These are phyloP conservation scores for Mortierella antarctica DNA, from an alignment of 192 early-diverging fungal species.

Conservation along the genomic window DNA sequence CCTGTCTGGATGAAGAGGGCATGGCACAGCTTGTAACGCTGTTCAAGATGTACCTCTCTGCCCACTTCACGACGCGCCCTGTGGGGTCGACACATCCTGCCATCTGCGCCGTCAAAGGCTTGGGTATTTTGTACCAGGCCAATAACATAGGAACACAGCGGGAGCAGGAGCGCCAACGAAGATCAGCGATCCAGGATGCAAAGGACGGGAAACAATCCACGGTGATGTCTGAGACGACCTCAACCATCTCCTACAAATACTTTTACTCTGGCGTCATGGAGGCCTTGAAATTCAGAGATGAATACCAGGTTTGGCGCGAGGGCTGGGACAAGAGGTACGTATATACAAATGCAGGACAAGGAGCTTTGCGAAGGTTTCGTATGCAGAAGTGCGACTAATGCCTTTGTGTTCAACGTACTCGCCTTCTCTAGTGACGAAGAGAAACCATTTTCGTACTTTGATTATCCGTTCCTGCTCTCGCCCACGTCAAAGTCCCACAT, in stretches of 20 bases:
- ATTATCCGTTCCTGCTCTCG: slow-evolving; percentile 76
- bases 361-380: no score
- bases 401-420: neutral
- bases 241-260: slow-evolving; percentile 49
- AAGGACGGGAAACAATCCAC: slow-evolving; percentile 20
- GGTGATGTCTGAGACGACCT: neutral
- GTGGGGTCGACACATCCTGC: slow-evolving; percentile 55
- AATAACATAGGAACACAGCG: slow-evolving; percentile 57
- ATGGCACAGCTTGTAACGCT: slow-evolving; percentile 56
- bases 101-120: slow-evolving; percentile 60
- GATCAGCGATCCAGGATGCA: slow-evolving; percentile 57
- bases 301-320: slow-evolving; percentile 78
- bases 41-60: slow-evolving; percentile 62
- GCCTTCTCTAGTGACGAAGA: slow-evolving; percentile 21
- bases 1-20: slow-evolving; percentile 55
- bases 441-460: slow-evolving; percentile 74
- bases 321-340: slow-evolving; percentile 55
- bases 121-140: slow-evolving; percentile 63
- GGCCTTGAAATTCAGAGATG: slow-evolving; percentile 79
- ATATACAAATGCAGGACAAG: neutral
- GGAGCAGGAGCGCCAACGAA: slow-evolving; percentile 47
- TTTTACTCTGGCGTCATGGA: slow-evolving; percentile 53
- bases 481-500: slow-evolving; percentile 77
- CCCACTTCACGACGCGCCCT: slow-evolving; percentile 58
- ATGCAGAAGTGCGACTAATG: neutral